Base-by-base conservation (phyloP, 1,139 yeast species). In the Pichia sp. region DNA sequence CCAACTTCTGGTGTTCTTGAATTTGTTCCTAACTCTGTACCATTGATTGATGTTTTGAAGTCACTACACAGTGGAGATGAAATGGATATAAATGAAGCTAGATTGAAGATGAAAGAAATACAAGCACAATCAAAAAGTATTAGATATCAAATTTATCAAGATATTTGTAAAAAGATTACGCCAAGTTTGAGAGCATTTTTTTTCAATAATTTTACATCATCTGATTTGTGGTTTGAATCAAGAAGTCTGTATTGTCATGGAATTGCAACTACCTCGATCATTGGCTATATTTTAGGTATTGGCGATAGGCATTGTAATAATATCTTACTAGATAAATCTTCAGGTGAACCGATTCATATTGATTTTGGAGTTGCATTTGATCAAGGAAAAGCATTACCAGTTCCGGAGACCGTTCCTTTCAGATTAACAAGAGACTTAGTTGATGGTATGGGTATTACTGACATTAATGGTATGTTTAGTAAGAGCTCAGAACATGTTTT, bases 321-420 rank as follows among this genome's bases (percentile, higher is more conserved):
- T 63, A 84, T 94, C 40, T 67, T 94, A 50, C 63, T 94, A n/a
- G 97, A 94, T 63, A 72, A 74, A 46, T 63, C 63, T 18, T 75
- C 86, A 0, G 98, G 98, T 0, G 97, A 90, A 57, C 95, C 96
- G 0, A 82, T 94, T 32, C 98, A 94, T 64, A 94, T 94, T 59
- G 99, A 94, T 64, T 70, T 94, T 35, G 99, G 98, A 0, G 92
- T 92, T 48, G 95, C 97, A 0, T 94, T 94, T 69, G 98, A 94
- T 62, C 90, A 85, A 60, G 98, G 98, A 0, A 83, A 79, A 58
- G 66, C 81, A 18, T 70, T 94, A 42, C 85, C 94, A 0, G 77
- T 90, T 25, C 98, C 99, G 0, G 99, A 94, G 60, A 76, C 86
- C 0, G 95, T 94, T 2, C 98, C 99, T 1, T 94, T 94, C 63